These are phyloP conservation scores for Neopestalotiopsis sp. DNA, from an alignment of 2,329 filamentous ascomycete species.

Conservation along the genomic window DNA sequence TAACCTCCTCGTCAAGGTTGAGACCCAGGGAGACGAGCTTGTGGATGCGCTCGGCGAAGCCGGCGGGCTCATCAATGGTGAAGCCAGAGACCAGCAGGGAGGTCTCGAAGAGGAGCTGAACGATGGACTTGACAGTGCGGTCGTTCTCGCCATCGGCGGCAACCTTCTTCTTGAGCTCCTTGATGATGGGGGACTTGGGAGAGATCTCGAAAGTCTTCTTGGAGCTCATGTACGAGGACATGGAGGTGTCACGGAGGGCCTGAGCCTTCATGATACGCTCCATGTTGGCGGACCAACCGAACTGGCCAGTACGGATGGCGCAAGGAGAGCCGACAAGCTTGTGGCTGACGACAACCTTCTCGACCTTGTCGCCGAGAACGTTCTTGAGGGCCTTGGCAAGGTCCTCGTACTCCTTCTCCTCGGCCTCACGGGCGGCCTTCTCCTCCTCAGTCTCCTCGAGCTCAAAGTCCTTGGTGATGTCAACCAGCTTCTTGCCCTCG, in stretches of 20 bases:
- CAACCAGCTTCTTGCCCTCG: slow-evolving; percentile 99
- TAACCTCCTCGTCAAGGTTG: slow-evolving; percentile 94
- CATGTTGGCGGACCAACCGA: slow-evolving; percentile 99
- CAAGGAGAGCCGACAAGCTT: slow-evolving; percentile 94
- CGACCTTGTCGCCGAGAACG: slow-evolving; percentile 97
- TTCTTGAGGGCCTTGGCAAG: slow-evolving; percentile 99
- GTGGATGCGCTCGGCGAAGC: slow-evolving; percentile 99
- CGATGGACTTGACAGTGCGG: slow-evolving; percentile 98
- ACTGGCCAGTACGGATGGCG: slow-evolving; percentile 99
- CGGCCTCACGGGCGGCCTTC: slow-evolving; percentile 92
- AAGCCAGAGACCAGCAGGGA: slow-evolving; percentile 98
- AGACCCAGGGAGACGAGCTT: slow-evolving; percentile 98
- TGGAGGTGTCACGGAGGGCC: slow-evolving; percentile 98
- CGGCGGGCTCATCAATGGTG: slow-evolving; percentile 98
- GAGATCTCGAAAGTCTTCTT: slow-evolving; percentile 99
- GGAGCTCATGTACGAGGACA: slow-evolving; percentile 99
- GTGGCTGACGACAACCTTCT: slow-evolving; percentile 99
- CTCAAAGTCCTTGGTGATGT: slow-evolving; percentile 99
- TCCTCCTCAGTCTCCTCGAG: slow-evolving; percentile 99
- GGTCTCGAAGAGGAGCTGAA: slow-evolving; percentile 98
- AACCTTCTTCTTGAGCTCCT: slow-evolving; percentile 99
- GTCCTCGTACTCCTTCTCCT: slow-evolving; percentile 97
- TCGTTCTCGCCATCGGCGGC: slow-evolving; percentile 97
- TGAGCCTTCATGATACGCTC: slow-evolving; percentile 99
- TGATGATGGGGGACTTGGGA: slow-evolving; percentile 96